phyloP scores from a whole-genome alignment of 805 yeast genomes.

The Candida saitoana region DNA sequence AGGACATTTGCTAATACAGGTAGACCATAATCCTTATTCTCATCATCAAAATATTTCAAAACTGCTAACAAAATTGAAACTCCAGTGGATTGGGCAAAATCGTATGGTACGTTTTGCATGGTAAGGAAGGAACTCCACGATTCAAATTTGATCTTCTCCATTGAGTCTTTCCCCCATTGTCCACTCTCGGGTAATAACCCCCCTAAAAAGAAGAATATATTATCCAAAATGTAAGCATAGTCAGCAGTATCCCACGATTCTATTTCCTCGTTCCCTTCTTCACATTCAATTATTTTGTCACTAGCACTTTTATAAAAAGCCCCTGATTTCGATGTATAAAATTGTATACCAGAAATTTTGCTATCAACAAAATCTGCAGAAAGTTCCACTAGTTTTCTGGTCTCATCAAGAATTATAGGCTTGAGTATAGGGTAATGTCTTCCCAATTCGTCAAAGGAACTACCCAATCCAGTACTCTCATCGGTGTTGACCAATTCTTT shows the following conservation, averaged over 20 bases:
- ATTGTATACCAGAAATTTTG: conserved; percentile 35
- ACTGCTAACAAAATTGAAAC: conserved; percentile 51
- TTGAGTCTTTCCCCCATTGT: conserved; percentile 40
- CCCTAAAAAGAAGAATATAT: conserved; percentile 46
- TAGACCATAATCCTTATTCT: conserved; percentile 46
- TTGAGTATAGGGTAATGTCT: conserved; percentile 79
- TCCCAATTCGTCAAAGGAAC: conserved; percentile 71
- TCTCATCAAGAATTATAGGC: conserved; percentile 49
- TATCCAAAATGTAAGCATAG: conserved; percentile 46
- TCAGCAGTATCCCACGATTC: conserved; percentile 52
- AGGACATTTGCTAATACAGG: conserved; percentile 34
- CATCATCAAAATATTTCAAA: conserved; percentile 54
- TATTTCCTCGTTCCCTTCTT: conserved; percentile 38
- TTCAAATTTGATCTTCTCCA: conserved; percentile 34
- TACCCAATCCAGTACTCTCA: conserved; percentile 54
- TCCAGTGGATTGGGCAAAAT: conserved; percentile 53
- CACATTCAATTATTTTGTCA: conserved; percentile 36
- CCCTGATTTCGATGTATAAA: conserved; percentile 40
- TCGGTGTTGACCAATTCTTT: conserved; percentile 49
- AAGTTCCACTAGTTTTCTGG: conserved; percentile 41
- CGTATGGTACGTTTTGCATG: conserved; percentile 56
- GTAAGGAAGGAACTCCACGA: conserved; percentile 48
- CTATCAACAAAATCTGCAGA: conserved; percentile 37
- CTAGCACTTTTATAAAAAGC: conserved; percentile 37
- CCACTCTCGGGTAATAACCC: conserved; percentile 51